These are phyloP conservation scores for Gossypium bickii DNA, from an alignment of 345 rosid species.

Conservation along the genomic window DNA sequence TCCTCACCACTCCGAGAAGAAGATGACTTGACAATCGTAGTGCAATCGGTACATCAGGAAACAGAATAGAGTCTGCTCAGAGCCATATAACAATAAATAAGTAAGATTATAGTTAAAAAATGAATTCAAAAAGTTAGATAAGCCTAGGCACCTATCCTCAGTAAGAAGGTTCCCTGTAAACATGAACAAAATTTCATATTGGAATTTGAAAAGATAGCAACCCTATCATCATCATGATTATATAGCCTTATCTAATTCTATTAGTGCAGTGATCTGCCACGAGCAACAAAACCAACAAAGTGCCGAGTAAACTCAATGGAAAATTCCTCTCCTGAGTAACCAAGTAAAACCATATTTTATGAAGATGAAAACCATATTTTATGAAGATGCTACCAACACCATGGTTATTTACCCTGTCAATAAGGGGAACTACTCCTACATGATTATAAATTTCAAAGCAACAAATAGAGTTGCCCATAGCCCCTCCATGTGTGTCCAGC, in stretches of 20 bases:
- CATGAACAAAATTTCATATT: background rate
- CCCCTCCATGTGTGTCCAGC: background rate
- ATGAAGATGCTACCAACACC: background rate
- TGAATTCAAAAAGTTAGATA: background rate
- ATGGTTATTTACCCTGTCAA: background rate
- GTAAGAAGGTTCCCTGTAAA: background rate
- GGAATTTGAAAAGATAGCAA: background rate
- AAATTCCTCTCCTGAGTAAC: background rate
- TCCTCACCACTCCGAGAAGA: conserved; percentile 98
- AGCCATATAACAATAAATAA: conserved; percentile 29
- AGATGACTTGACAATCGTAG: conserved; percentile 89
- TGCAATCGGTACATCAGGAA: conserved; percentile 97
- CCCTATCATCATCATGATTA: background rate
- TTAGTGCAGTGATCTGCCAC: background rate
- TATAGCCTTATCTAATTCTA: background rate
- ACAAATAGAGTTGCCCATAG: background rate
- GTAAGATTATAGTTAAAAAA: conserved; percentile 18
- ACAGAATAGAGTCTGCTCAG: conserved; percentile 87
- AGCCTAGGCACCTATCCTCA: background rate
- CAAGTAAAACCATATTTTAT: background rate
- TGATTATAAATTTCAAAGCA: background rate
- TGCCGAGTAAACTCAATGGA: background rate
- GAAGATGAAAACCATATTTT: background rate
- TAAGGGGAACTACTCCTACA: background rate
- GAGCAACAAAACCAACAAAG: background rate